Base-by-base conservation (phyloP, 2,329 filamentous ascomycete genomes). In the Pseudocercospora musae region DNA sequence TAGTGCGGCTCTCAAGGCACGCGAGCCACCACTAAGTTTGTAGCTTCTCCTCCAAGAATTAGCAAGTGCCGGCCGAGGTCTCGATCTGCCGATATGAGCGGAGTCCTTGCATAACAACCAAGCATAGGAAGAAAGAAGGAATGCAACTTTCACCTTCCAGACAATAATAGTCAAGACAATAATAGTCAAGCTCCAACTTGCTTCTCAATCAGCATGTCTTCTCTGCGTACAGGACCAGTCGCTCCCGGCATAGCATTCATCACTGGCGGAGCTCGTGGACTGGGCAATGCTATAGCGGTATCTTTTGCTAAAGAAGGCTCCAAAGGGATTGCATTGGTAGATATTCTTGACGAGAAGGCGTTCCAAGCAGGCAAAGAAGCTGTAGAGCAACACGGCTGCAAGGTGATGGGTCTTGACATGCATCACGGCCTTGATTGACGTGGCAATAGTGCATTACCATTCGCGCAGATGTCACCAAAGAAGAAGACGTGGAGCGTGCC, bases 401-500 rank as follows among this genome's bases (percentile, higher is more conserved):
- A 68, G 58, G 65, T 66, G 20, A 25, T 27, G 11, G 8, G 3
- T 2, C 5, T 18, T 11, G 25, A 29, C 1, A 11, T 18, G 5
- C 9, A 33, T 8, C 4, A 6, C 6, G 25, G 7, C 6, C 27
- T 20, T 5, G 4, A 3, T 20, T 52, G 57, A 49, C 20, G 11
- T 29, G 52, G 21, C 55, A 2, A 13, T 40, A 69, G 60, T 68
- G 66, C 50, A 66, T 71, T 10, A 68, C 64, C 2, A 71, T 71
- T 25, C 63, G 60, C 25, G 65, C 65, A 18, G 71, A 74, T 48
- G 71, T 74, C 13, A 74, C 72, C 6, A 68, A 72, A 58, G 71
- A 74, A 66, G 70, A 72, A 1, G 68, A 76, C 18, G 70, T 78
- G 6, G 70, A 74, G 50, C 63, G 66, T 8, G 70, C 75, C 11